Percentiles rank a stretch among this genome's conserved stretches.
Conservation (phyloP, 2,329 filamentous ascomycete species). For the Fusarium haematococcum region DNA sequence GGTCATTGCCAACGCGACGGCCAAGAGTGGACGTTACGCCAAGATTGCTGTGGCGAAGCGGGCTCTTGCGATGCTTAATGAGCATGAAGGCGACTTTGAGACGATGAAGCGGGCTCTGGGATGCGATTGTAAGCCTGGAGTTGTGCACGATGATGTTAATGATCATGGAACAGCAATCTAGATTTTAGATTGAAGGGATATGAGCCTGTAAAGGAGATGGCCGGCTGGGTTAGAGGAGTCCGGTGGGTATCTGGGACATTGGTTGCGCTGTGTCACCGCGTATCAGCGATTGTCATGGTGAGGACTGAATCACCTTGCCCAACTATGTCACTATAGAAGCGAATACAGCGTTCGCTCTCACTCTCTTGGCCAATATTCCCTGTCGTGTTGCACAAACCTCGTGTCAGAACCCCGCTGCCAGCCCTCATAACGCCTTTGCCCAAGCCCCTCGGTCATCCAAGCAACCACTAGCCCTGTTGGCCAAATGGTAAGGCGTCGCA, state of each 20-base stretch:
- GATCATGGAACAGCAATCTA: slow-evolving; percentile 34
- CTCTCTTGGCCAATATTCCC: neutral
- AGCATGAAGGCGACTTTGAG: slow-evolving; percentile 57
- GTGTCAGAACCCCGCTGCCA: neutral
- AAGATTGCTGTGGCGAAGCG: slow-evolving; percentile 74
- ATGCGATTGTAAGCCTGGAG: slow-evolving; percentile 69
- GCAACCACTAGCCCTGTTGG: slow-evolving; percentile 34
- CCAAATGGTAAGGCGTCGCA: slow-evolving; percentile 45
- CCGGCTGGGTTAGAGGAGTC: neutral
- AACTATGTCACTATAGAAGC: neutral
- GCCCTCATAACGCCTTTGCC: neutral
- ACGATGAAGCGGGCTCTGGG: slow-evolving; percentile 68
- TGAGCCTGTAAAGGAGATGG: neutral
- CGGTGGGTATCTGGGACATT: neutral
- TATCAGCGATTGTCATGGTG: neutral
- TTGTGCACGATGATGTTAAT: neutral
- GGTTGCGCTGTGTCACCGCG: neutral
- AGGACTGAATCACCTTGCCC: neutral
- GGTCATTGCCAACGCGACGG: slow-evolving; percentile 71
- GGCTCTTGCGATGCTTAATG: slow-evolving; percentile 62
- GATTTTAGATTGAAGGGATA: neutral
- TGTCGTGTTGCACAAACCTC: neutral
- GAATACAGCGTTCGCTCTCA: neutral
- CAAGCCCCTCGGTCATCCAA: slow-evolving; percentile 1
- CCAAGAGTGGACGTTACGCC: slow-evolving; percentile 77